Conservation (phyloP, 768 basidiomycete species). For the Lentinula sp. region DNA sequence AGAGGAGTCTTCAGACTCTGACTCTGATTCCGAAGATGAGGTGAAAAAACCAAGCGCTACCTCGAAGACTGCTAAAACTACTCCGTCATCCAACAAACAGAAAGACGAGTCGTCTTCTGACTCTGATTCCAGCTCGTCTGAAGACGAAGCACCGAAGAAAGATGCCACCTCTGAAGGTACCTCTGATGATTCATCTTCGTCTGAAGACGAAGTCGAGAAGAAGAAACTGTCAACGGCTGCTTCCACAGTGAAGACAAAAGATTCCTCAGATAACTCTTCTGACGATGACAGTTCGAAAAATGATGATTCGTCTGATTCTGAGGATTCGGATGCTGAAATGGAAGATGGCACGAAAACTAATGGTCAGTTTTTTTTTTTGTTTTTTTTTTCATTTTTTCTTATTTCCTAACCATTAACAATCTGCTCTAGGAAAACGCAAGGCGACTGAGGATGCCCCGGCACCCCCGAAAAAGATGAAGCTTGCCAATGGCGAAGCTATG, state of each 20-base stretch:
- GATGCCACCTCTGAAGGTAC: too few species aligned
- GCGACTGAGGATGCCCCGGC: slow-evolving; percentile 55
- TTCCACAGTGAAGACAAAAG: slow-evolving; percentile 12
- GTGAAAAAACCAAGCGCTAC: slow-evolving; percentile 13
- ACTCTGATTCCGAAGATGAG: slow-evolving; percentile 11
- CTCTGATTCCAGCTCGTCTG: slow-evolving; percentile 25
- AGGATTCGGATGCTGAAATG: slow-evolving; percentile 57
- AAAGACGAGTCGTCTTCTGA: slow-evolving; percentile 5
- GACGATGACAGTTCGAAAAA: slow-evolving; percentile 3
- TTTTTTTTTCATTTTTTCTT: neutral
- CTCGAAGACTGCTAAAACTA: neutral
- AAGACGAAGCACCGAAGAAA: slow-evolving; percentile 18
- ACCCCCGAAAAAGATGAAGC: slow-evolving; percentile 79
- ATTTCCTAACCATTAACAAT: neutral
- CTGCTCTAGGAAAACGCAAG: slow-evolving; percentile 66
- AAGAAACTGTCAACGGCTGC: slow-evolving; percentile 7
- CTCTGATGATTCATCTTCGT: too few species aligned
- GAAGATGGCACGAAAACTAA: slow-evolving; percentile 29
- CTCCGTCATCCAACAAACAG: slow-evolving; percentile 7
- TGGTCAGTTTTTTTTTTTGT: slow-evolving; percentile 21
- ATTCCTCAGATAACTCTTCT: too few species aligned
- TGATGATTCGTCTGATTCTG: slow-evolving; percentile 20
- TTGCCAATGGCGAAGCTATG: slow-evolving; percentile 49
- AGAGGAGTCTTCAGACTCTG: slow-evolving; percentile 12
- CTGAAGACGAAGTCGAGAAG: slow-evolving; percentile 3